Evolutionary conservation across 2,329 filamentous ascomycete genomes (phyloP), one percentile per base, ranked within the genome.

Genomic region (Verticillium nonalfalfae): DNA sequence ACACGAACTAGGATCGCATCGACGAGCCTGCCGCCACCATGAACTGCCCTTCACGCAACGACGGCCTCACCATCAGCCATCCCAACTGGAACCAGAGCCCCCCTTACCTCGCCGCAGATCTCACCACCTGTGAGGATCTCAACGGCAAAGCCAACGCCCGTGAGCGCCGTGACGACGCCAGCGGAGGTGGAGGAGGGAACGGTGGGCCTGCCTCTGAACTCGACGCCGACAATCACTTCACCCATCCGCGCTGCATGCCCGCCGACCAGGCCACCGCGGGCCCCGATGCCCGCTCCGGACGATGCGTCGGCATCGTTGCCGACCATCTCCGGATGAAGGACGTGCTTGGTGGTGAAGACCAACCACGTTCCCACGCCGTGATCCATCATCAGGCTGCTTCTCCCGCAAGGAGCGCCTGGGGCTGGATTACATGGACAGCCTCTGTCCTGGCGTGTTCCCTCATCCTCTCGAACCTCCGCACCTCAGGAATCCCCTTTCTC

Each of bases 41-140:
- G 82, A 85, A 84, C 66, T 82, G 82, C 63, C 81, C 82, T 13
- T 82, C 81, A 35, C 78, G 81, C 64, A 82, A 79, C 57, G 82
- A 84, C 66, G 80, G 84, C 61, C 75, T 77, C 62, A 74, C 71
- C 58, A 73, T 79, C 58, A 70, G 76, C 57, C 80, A 82, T 64
- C 77, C 79, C 58, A 74, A 75, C 34, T 84, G 78, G 76, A 85
- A 85, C 70, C 82, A 84, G 73, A 82, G 75, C 70, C 82, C 82
- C 36, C 76, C 79, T 1, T 76, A 75, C 31, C 71, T 84, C 59
- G 76, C 80, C 31, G 69, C 79, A 21, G 75, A 79, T 57, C 70
- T 81, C 57, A 85, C 82, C 33, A 84, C 82, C 50, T 74, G 81
- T 66, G 77, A 83, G 73, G 82, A 85, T 68, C 73, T 84, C 62